Evolutionary conservation across 495 filamentous ascomycete genomes (phyloP), one percentile per base, ranked within the genome.

Genomic region (Apiosordaria backusii): DNA sequence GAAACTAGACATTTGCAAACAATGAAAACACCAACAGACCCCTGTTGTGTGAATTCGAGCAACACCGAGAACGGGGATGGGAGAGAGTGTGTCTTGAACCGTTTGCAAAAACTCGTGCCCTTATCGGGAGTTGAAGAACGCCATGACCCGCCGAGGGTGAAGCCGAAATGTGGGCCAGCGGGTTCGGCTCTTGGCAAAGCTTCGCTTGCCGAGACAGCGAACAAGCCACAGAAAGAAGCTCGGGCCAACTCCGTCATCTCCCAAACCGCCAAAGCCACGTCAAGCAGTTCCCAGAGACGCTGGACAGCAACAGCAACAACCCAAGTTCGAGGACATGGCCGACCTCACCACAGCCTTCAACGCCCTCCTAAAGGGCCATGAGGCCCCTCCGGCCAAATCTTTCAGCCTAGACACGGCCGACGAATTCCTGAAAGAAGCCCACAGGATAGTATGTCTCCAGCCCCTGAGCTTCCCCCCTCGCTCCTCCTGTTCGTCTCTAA

Each of bases 391-490:
- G 16, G 80, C 81, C 50, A 75, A 72, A 24, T 71, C 76, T 27
- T 82, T 86, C 66, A 82, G 79, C 40, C 60, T 76, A 4, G 76
- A 84, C 45, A 79, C 78, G 50, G 80, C 90, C 60, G 92, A 97
- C 74, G 90, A 92, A 78, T 99, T 98, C 75, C 83, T 99, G 35
- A 93, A 95, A 77, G 96, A 98, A 81, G 95, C 95, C 58, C 92
- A 97, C 78, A 86, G 88, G 78, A 99, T 99, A 71, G 95, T 96
- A 79, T 73, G 87, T 63, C 50, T 65, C 66, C 35, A 45, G 16
- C 35, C 35, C 35, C 10, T 7, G 10, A 45, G 35, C 35, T 45
- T 45, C 6, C 35, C 35, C 35, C 13, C 10, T 2, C 10, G 35
- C 52, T 59, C 66, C 24, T 62, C 26, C 23, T 53, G 2, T n/a